phyloP scores from a whole-genome alignment of 1,284 basidiomycete genomes.

The Melampsora americana region DNA sequence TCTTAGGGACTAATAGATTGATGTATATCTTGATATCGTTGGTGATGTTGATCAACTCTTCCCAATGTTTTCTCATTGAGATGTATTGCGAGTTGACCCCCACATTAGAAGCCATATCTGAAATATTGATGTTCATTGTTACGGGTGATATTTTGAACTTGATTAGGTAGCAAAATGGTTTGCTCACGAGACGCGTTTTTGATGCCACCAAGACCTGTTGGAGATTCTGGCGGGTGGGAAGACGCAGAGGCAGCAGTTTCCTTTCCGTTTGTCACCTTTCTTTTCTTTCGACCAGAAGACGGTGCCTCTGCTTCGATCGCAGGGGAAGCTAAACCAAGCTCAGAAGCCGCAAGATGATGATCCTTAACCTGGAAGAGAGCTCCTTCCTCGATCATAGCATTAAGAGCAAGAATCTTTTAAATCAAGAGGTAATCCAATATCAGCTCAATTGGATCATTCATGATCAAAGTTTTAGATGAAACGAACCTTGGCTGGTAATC shows the following conservation, averaged over 20 bases:
- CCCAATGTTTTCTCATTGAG: constrained; percentile 37
- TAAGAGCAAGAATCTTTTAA: constrained; percentile 31
- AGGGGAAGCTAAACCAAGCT: constrained; percentile 12
- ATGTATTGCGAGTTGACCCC: constrained; percentile 39
- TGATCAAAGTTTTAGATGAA: background rate
- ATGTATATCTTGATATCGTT: constrained; percentile 41
- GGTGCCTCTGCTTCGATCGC: constrained; percentile 19
- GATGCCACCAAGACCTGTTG: constrained; percentile 4
- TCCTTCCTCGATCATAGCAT: constrained; percentile 24
- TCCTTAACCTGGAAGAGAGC: constrained; percentile 3
- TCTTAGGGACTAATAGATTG: constrained; percentile 39
- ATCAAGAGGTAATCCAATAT: background rate
- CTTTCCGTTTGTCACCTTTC: constrained; percentile 39
- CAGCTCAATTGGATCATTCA: background rate
- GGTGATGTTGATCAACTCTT: constrained; percentile 36
- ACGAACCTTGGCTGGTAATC: constrained; percentile 30
- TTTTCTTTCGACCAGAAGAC: constrained; percentile 21
- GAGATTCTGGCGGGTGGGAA: background rate
- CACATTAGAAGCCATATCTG: constrained; percentile 28
- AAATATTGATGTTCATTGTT: background rate
- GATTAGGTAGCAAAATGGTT: background rate
- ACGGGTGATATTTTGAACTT: background rate
- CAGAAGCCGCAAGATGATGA: constrained; percentile 2
- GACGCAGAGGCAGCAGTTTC: constrained; percentile 3
- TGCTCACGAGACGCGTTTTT: constrained; percentile 34